Base-by-base conservation (phyloP, 2,329 filamentous ascomycete species). In the Ustulina deusta region DNA sequence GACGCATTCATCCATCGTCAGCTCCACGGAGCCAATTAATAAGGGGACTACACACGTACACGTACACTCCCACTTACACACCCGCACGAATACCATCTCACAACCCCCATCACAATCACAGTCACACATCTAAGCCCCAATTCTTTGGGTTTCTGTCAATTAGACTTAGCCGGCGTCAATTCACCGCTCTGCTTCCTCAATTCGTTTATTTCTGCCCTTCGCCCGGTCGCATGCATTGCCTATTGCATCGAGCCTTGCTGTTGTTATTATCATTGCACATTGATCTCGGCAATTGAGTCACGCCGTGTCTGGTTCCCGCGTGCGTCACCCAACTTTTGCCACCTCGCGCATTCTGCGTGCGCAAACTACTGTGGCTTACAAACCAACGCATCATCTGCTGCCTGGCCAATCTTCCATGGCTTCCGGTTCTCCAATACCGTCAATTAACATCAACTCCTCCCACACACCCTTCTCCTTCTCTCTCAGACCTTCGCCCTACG, bases 281-380 rank as follows among this genome's bases (percentile, higher is more conserved):
- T 52, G 59, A 68, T 61, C 65, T 46, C 54, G 52, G 61, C 63
- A 63, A 72, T 71, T 73, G 72, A 73, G 60, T 75, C 71, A 73
- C 71, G 54, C 66, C 72, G 74, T 67, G 71, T 66, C 70, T 73
- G 32, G 69, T 66, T 63, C 63, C 32, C 40, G 65, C 29, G 38
- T 74, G 72, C 72, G 68, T 70, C 75, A 69, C 70, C 51, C 42
- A 71, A 20, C 49, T 56, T 77, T 77, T 71, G 76, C 75, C 75
- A 77, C 74, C 61, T 66, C 52, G 36, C 40, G 20, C 49, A 36
- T 40, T 61, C 71, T 56, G 62, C 52, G 59, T 66, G 62, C 58
- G 48, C 66, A 71, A 54, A 61, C 69, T 60, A 72, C 44, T 56
- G 57, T 72, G 65, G 74, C 75, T 75, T 74, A 77, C 74, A 78